These are phyloP conservation scores for Podospora tetraspora DNA, from an alignment of 495 filamentous ascomycete genomes.

Conservation along the genomic window DNA sequence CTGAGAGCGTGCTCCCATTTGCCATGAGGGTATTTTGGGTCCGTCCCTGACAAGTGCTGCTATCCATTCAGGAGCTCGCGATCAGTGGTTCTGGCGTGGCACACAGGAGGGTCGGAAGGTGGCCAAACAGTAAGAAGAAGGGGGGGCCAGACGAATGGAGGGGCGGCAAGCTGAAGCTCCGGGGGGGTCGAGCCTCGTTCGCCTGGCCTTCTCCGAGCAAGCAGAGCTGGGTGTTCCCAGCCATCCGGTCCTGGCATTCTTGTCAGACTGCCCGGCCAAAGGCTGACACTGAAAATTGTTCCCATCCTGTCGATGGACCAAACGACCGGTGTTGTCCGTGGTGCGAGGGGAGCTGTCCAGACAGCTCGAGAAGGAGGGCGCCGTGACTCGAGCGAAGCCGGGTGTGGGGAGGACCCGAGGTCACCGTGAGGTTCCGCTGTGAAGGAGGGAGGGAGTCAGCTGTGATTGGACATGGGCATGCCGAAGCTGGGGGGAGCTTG, in stretches of 20 bases:
- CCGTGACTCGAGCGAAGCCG: not conserved
- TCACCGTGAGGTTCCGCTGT: not conserved
- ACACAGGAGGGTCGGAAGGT: not conserved
- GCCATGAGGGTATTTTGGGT: not conserved
- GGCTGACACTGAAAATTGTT: not conserved
- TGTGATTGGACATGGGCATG: not conserved
- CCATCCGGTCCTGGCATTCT: not conserved
- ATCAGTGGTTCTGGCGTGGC: not conserved
- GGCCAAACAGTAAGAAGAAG: not conserved
- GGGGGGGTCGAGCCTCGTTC: not conserved
- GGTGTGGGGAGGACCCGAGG: not conserved
- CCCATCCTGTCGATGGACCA: not conserved
- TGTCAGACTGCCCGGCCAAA: not conserved
- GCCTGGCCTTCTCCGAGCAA: not conserved
- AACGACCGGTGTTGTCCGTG: not conserved
- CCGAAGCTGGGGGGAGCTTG: not conserved
- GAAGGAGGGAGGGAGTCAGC: not conserved
- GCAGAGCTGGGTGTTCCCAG: not conserved
- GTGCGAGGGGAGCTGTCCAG: not conserved
- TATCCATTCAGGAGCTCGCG: not conserved
- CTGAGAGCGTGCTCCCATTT: not conserved
- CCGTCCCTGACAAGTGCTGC: not conserved
- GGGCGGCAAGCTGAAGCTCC: not conserved
- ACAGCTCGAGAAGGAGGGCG: not conserved
- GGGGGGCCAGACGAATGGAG: not conserved